Base-by-base conservation (phyloP, 352 stramenopile genomes). In the Globisporangium megalacanthum region DNA sequence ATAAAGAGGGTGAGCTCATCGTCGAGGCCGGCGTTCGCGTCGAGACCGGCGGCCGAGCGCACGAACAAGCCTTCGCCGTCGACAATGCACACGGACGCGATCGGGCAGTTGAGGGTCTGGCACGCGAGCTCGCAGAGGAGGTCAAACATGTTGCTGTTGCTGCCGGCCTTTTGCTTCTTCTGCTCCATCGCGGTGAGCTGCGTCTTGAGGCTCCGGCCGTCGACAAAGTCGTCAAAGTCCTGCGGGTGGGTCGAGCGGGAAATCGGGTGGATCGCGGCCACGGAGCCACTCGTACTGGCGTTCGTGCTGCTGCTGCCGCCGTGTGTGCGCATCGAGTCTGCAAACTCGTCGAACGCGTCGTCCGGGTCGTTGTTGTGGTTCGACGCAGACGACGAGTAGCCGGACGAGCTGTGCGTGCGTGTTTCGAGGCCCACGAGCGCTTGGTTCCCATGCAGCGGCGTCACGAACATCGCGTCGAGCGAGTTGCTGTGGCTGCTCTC, bases 101-200 rank as follows among this genome's bases (percentile, higher is more conserved):
- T 88, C 6, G 83, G 83, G 37, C 83, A 92, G 55, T 76, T 75
- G 31, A 92, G 73, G n/a, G 83, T 89, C 57, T 92, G 79, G 61
- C 83, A 89, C 45, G 83, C 83, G 47, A 92, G 68, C 52, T 90
- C 83, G 58, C 83, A 92, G 39, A 92, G 69, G 25, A 92, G 67
- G 49, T 85, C 79, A 22, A 90, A 90, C 79, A 89, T 90, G 66
- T 87, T 88, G 68, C 74, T 83, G 61, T 71, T 73, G 54, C 69
- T 75, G 41, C 62, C 67, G 1, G 66, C 58, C 17, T 52, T 64
- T 15, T 69, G 68, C 11, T 69, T 60, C 22, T 77, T 79, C 58
- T 79, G 70, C 45, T 84, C 74, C 73, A 87, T 79, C 20, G 72
- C 72, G 17, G 55, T 62, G 31, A 86, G 54, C 52, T 86, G 77